Evolutionary conservation across 441 rosid species (phyloP), one percentile per base, ranked within the genome.

Genomic region (Eruca vesicaria): DNA sequence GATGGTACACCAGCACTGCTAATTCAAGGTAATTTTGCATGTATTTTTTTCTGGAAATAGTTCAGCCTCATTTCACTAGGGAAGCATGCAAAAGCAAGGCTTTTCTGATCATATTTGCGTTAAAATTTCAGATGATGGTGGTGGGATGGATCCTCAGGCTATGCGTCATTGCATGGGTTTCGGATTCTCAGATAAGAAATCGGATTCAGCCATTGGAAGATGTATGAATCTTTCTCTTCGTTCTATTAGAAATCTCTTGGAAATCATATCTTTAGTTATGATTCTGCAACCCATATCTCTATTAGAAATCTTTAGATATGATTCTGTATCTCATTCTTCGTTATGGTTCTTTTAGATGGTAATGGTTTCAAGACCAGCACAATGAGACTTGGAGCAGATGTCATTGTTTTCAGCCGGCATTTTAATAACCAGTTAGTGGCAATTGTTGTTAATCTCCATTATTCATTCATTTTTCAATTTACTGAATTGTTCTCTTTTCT

Each of bases 361-460:
- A 96, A 96, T 83, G 98, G 99, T 76, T 96, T 93, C 87, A 96
- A 96, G 89, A 96, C 99, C 20, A 90, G 99, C 86, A 85, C 98
- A 66, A 93, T 93, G 98, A 88, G 99, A 83, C 97, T 96, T 69
- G 98, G 99, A 67, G 97, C 94, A 66, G 98, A 93, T 80, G 99
- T 87, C 63, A 83, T 96, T 50, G 97, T 96, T 73, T 93, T 96
- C 88, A 96, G 94, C 81, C 85, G 98, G 77, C 88, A 83, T 82
- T 9, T 71, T 68, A 74, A 79, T 57, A 75, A 93, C 58, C 84
- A 94, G 99, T 96, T 71, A 64, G 88, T 68, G 79, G 65, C 43
- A 63, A 12, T 15, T 66, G 43, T 36, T 68, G 55, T 48, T 48
- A 15, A 7, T 48, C 20, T 48, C 55, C 20, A 16, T 7, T 48